Conservation (phyloP, 495 filamentous ascomycete species). For the Penicillium pancosmium region DNA sequence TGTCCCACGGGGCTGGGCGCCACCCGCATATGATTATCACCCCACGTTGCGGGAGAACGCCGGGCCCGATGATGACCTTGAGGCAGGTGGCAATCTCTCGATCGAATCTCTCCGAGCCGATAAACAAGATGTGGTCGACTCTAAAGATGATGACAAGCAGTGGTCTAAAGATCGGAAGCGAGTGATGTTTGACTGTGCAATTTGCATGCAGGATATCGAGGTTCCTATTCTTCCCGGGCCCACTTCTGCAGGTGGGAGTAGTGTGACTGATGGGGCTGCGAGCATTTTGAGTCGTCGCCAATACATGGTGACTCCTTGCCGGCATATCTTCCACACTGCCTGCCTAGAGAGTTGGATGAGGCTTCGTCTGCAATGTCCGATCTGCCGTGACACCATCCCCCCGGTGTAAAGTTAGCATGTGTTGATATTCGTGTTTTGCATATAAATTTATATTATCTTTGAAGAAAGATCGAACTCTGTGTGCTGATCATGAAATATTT, state of each 20-base stretch:
- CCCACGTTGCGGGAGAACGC: slow-evolving; percentile 74
- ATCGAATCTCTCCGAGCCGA: slow-evolving; percentile 63
- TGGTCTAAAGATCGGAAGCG: slow-evolving; percentile 52
- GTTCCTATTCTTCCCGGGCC: slow-evolving; percentile 74
- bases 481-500: no score
- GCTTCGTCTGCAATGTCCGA: slow-evolving; percentile 89
- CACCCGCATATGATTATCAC: slow-evolving; percentile 94
- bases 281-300: slow-evolving; percentile 74
- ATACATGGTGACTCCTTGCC: slow-evolving; percentile 97
- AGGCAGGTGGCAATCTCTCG: slow-evolving; percentile 69
- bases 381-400: slow-evolving; percentile 87
- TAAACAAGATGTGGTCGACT: slow-evolving; percentile 42
- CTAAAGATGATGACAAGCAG: slow-evolving; percentile 41
- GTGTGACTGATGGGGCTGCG: slow-evolving; percentile 60
- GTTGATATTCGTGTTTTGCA: neutral
- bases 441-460: neutral
- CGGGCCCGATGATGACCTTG: slow-evolving; percentile 61
- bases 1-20: slow-evolving; percentile 67
- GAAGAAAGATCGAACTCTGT: no score
- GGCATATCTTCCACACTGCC: slow-evolving; percentile 91
- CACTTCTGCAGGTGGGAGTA: slow-evolving; percentile 47
- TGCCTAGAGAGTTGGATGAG: slow-evolving; percentile 98
- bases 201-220: slow-evolving; percentile 89
- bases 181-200: slow-evolving; percentile 84
- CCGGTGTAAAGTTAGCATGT: slow-evolving; percentile 59